Evolutionary conservation across 2,329 filamentous ascomycete genomes (phyloP), one percentile per base, ranked within the genome.

Genomic region (Diaporthe australafricana): DNA sequence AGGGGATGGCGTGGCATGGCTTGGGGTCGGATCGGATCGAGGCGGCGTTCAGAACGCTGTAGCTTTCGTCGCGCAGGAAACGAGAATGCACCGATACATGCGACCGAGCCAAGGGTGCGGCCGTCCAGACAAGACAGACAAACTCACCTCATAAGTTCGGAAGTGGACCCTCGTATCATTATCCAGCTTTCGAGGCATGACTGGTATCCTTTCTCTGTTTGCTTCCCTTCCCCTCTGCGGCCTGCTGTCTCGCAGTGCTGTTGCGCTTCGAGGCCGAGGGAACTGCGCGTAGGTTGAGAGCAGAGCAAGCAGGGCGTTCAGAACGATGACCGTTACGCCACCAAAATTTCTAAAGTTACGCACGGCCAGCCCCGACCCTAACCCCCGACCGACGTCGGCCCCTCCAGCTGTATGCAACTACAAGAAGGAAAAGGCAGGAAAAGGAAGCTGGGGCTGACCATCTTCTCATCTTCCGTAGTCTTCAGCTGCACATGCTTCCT

Each of bases 181-280:
- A 27, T 72, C 71, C 30, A 70, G 47, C 25, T 72, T 72, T 16
- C 71, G 68, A 70, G 71, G 71, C 71, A 72, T 72, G 30, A n/a
- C 27, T 35, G 14, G 6, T 35, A 27, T 48, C 5, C 3, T 40
- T 25, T 35, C 17, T 5, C 4, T 12, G 9, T 17, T 35, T n/a
- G n/a, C 42, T 48, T 42, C 27, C 42, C 60, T 63, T 63, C 60
- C 60, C 60, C 60, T 48, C 60, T 48, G 20, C 60, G 14, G 60
- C 60, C 60, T 63, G 27, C 42, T 63, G 20, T 63, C 57, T 63
- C 57, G 57, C 40, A 48, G 42, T 32, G 40, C 6, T 63, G 42
- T 48, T 42, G 20, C 42, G 27, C 27, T 63, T 63, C 60, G 30
- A 35, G 12, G 60, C 20, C 20, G 42, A 48, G 14, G 42, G 42